These are phyloP conservation scores for Kwoniella shivajii DNA, from an alignment of 1,284 basidiomycete species.

Conservation along the genomic window DNA sequence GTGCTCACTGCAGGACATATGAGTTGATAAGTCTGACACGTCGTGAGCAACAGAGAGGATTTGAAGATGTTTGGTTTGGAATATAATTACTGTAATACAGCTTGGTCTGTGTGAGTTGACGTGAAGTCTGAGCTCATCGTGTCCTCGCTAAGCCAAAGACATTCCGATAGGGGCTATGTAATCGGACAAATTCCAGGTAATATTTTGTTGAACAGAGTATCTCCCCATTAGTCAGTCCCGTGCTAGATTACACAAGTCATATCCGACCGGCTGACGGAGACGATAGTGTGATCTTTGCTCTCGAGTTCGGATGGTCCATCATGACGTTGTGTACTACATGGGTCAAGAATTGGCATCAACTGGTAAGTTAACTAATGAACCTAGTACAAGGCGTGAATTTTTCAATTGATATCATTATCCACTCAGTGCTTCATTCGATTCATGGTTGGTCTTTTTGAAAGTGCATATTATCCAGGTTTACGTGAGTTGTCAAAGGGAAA, in stretches of 20 bases:
- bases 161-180: slow-evolving; percentile 19
- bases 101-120: slow-evolving; percentile 22
- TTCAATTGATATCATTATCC: not conserved
- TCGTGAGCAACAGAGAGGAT: slow-evolving; percentile 10
- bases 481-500: slow-evolving; percentile 12
- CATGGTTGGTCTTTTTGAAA: slow-evolving; percentile 26
- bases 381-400: not conserved
- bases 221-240: slow-evolving; percentile 20
- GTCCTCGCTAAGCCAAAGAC: too few relatives aligned
- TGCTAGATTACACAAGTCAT: too few relatives aligned
- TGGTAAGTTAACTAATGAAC: not conserved
- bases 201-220: slow-evolving; percentile 22
- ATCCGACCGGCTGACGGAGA: too few relatives aligned
- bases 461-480: slow-evolving; percentile 23
- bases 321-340: slow-evolving; percentile 7
- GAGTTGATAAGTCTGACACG: not conserved
- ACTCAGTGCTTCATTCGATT: slow-evolving; percentile 23
- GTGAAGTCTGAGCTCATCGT: too few relatives aligned
- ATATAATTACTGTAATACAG: slow-evolving; percentile 17
- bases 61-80: slow-evolving; percentile 22
- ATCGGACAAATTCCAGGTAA: slow-evolving; percentile 22
- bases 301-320: slow-evolving; percentile 13
- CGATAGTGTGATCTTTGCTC: slow-evolving; percentile 1
- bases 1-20: too few relatives aligned
- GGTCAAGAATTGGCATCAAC: slow-evolving; percentile 16